phyloP scores from a whole-genome alignment of 345 rosid genomes.

The Euclidium syriacum region DNA sequence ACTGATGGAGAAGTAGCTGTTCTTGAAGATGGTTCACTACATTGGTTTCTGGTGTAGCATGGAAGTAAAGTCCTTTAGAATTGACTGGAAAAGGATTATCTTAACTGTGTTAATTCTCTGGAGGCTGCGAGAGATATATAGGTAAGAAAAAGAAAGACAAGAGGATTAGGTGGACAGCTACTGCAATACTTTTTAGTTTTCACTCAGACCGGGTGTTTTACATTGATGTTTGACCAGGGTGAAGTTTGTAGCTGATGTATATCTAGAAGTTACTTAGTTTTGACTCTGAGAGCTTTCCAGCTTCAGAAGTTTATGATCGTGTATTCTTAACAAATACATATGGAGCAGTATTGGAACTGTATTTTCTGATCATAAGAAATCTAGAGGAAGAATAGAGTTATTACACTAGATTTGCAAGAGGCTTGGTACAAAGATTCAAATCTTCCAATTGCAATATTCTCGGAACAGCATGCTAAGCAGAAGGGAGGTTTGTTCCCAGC shows the following conservation, averaged over 20 bases:
- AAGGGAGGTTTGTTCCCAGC: background rate
- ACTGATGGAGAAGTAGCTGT: conserved; percentile 12
- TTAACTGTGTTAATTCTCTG: background rate
- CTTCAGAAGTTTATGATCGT: background rate
- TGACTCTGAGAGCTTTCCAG: background rate
- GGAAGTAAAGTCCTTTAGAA: conserved; percentile 1
- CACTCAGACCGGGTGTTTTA: background rate
- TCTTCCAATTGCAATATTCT: background rate
- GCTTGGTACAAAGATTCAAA: background rate
- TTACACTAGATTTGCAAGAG: background rate
- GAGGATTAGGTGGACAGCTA: conserved; percentile 7
- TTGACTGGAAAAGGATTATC: conserved; percentile 11
- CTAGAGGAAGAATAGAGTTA: background rate
- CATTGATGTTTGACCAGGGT: conserved; percentile 1
- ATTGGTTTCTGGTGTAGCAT: conserved; percentile 5
- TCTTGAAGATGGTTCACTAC: conserved; percentile 13
- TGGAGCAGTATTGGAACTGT: conserved; percentile 5
- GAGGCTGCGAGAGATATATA: conserved; percentile 7
- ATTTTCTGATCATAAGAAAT: background rate
- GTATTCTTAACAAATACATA: background rate
- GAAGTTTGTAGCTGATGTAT: background rate
- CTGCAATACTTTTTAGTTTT: conserved; percentile 1
- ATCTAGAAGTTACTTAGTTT: background rate
- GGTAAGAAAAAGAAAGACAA: background rate
- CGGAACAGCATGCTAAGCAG: background rate